A percentile compares a stretch with the other conserved stretches of the same genome.
Conservation (phyloP, 495 filamentous ascomycete genomes). For the Trichoderma reesei region DNA sequence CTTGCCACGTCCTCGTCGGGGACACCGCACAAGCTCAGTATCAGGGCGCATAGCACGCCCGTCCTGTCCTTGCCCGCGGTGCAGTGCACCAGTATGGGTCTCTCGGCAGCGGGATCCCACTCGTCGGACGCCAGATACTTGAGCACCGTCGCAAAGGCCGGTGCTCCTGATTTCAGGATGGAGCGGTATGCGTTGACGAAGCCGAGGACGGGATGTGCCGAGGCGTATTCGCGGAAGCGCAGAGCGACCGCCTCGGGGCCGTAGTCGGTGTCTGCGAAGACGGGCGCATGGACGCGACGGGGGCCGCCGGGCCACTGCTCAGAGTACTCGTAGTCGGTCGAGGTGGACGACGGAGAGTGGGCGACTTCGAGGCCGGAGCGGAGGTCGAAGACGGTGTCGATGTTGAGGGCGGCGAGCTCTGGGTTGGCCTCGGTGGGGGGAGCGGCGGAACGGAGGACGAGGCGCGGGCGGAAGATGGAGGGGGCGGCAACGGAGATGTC, state of each 20-base stretch:
- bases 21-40: conserved; percentile 49
- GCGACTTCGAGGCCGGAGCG: conserved; percentile 46
- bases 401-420: conserved; percentile 42
- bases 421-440: conserved; percentile 41
- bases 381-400: conserved; percentile 56
- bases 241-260: conserved; percentile 41
- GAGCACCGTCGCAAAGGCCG: conserved; percentile 32
- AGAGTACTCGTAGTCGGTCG: conserved; percentile 18
- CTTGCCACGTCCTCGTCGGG: conserved; percentile 45
- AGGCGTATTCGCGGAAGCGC: conserved; percentile 37
- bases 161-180: conserved; percentile 34
- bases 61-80: conserved; percentile 42
- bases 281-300: conserved; percentile 43
- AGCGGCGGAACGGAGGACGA: conserved; percentile 51
- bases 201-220: conserved; percentile 21
- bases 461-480: conserved; percentile 27
- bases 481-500: not conserved
- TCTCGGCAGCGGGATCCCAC: conserved; percentile 13
- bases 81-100: conserved; percentile 28
- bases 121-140: conserved; percentile 30
- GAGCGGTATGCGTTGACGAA: conserved; percentile 45
- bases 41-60: conserved; percentile 49
- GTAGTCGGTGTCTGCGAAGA: conserved; percentile 50
- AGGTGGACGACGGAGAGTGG: conserved; percentile 17
- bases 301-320: conserved; percentile 38